These are phyloP conservation scores for Mortierella sp. DNA, from an alignment of 371 early-diverging fungal species.

Conservation along the genomic window DNA sequence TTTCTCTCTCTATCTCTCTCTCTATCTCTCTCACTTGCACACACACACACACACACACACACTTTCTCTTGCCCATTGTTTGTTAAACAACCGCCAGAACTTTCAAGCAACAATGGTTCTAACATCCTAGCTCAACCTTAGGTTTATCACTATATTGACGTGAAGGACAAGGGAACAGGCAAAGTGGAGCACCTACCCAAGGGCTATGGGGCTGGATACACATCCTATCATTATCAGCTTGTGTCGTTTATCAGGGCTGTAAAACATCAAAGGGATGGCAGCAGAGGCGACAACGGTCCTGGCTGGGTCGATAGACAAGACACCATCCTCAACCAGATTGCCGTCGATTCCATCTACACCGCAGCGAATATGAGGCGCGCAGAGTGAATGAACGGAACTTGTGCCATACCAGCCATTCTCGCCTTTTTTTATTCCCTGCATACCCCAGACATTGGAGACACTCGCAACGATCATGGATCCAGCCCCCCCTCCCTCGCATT, in stretches of 20 bases:
- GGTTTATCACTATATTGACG: constrained; percentile 50
- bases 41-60: neutral
- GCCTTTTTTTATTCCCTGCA: too few relatives aligned
- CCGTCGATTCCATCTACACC: constrained; percentile 52
- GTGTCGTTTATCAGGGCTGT: constrained; percentile 52
- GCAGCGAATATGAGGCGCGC: constrained; percentile 37
- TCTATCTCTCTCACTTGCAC: neutral
- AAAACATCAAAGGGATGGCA: too few relatives aligned
- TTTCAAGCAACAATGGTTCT: too few relatives aligned
- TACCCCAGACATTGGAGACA: too few relatives aligned
- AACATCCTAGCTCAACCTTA: too few relatives aligned
- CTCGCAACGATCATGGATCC: too few relatives aligned
- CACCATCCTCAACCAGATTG: constrained; percentile 51
- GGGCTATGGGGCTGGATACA: constrained; percentile 42
- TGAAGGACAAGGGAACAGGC: constrained; percentile 40
- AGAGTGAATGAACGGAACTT: constrained; percentile 7
- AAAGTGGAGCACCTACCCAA: constrained; percentile 35
- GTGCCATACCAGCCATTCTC: too few relatives aligned
- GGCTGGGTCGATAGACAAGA: constrained; percentile 55
- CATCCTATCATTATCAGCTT: constrained; percentile 56
- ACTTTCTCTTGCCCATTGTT: too few relatives aligned
- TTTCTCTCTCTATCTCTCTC: neutral
- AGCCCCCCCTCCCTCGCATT: too few relatives aligned
- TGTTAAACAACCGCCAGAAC: too few relatives aligned
- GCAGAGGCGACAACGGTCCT: constrained; percentile 22